Base-by-base conservation (phyloP, 1,284 basidiomycete species). In the Schizophyllum amplum region DNA sequence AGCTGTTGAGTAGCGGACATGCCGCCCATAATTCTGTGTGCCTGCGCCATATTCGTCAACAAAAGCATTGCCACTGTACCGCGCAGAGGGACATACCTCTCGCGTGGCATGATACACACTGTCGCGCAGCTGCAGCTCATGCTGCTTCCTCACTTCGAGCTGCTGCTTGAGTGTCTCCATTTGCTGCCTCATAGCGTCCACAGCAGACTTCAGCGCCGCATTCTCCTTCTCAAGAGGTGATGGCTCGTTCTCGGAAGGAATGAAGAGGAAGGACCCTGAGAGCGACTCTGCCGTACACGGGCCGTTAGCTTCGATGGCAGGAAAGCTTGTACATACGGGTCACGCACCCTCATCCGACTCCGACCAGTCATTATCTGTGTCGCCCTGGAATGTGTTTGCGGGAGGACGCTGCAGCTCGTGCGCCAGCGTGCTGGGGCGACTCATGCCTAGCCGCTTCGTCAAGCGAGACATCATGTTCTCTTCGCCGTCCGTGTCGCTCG, bases 21-120 rank as follows among this genome's bases (percentile, higher is more conserved):
- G 11, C 33, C 33, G 7, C 85, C 83, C 80, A 90, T 86, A 9
- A 80, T 87, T 25, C 84, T 80, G 65, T 90, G 88, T 23, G 88
- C 89, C 87, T 90, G 42, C 59, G 26, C 54, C 46, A 22, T 49
- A 51, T 53, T n/a, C 61, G 51, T 46, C 26, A 24, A 27, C 24
- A 22, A 60, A 59, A 46, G 54, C 42, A 13, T 54, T 51, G 56
- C n/a, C n/a, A 24, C 42, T 33, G 53, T 24, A 20, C 7, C 23
- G 42, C 54, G 51, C 26, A 63, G 55, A 47, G 27, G 15, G 59
- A 61, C 63, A 25, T 54, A 86, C 89, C 76, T 92, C 88, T 71
- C 83, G 81, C n/a, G 86, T 81, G 4, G 87, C 89, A 68, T 86
- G 75, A 60, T 84, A 80, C 63, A 91, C 89, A 63, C 87, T 88